These are phyloP conservation scores for Entelexis paramagnoliae DNA, from an alignment of 1,139 yeast species.

Conservation along the genomic window DNA sequence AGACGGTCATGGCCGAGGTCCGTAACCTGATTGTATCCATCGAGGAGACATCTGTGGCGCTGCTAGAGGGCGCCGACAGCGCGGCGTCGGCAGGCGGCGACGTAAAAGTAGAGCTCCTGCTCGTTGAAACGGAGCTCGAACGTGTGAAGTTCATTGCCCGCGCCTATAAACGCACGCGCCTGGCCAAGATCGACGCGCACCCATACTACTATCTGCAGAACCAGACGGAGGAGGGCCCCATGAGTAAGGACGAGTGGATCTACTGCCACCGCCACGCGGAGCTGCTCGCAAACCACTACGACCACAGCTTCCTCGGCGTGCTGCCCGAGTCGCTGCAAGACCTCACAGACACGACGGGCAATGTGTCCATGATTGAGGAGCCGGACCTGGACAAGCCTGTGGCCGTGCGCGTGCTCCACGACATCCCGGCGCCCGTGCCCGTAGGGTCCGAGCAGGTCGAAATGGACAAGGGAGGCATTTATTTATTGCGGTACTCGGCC, in stretches of 20 bases:
- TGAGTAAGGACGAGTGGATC: constrained; percentile 42
- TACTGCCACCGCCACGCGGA: constrained; percentile 59
- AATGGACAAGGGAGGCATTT: constrained; percentile 56
- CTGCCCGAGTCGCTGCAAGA: constrained; percentile 60
- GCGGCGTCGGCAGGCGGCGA: constrained; percentile 54
- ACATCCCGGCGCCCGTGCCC: constrained; percentile 29
- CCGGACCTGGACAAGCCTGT: constrained; percentile 74
- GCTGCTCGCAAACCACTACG: constrained; percentile 55
- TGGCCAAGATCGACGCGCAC: constrained; percentile 53
- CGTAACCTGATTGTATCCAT: constrained; percentile 40
- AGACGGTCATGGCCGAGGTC: constrained; percentile 47
- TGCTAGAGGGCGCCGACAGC: constrained; percentile 36
- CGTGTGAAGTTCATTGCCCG: constrained; percentile 71
- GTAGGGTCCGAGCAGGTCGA: constrained; percentile 49
- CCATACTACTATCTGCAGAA: constrained; percentile 40
- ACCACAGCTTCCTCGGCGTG: constrained; percentile 52
- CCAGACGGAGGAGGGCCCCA: constrained; percentile 22
- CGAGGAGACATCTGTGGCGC: constrained; percentile 25
- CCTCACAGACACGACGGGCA: constrained; percentile 69
- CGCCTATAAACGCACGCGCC: constrained; percentile 66
- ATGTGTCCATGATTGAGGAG: constrained; percentile 63
- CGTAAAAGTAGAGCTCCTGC: constrained; percentile 66
- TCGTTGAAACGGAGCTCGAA: constrained; percentile 86
- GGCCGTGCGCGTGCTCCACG: constrained; percentile 49
- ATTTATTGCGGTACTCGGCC: constrained; percentile 60